These are phyloP conservation scores for Akanthomyces muscarius DNA, from an alignment of 2,329 filamentous ascomycete genomes.

Conservation along the genomic window DNA sequence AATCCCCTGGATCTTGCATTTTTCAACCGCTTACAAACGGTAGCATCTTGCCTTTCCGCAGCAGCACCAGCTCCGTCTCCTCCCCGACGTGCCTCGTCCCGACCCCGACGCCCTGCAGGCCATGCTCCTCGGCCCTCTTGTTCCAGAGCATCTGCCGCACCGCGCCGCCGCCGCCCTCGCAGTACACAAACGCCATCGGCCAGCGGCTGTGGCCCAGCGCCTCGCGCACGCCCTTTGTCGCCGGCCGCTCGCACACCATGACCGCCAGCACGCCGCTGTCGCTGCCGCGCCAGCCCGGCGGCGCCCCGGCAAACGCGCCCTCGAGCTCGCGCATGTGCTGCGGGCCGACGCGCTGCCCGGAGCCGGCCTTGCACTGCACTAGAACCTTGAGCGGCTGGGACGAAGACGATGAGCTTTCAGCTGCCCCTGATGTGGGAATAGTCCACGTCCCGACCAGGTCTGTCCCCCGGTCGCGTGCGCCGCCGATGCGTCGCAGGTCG, in stretches of 20 bases:
- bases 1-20: too few relatives aligned
- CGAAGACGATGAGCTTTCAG: not conserved
- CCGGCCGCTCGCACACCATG: conserved; percentile 63
- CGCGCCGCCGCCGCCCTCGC: conserved; percentile 55
- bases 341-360: conserved; percentile 49
- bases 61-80: conserved; percentile 45
- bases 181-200: conserved; percentile 69
- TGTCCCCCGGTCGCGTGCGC: conserved; percentile 64
- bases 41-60: conserved; percentile 44
- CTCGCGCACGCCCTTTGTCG: conserved; percentile 75
- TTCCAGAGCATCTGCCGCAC: conserved; percentile 74
- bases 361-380: conserved; percentile 66
- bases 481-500: conserved; percentile 60
- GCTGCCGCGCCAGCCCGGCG: conserved; percentile 62
- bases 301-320: conserved; percentile 71
- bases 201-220: conserved; percentile 62
- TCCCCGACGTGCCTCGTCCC: conserved; percentile 38
- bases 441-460: conserved; percentile 71
- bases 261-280: conserved; percentile 59
- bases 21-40: conserved; percentile 17
- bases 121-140: conserved; percentile 54
- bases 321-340: conserved; percentile 69
- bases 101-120: conserved; percentile 58
- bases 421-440: conserved; percentile 39
- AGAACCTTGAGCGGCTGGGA: conserved; percentile 40